Conservation (phyloP, 1,284 basidiomycete species). For the Cutaneotrichosporon sp. region DNA sequence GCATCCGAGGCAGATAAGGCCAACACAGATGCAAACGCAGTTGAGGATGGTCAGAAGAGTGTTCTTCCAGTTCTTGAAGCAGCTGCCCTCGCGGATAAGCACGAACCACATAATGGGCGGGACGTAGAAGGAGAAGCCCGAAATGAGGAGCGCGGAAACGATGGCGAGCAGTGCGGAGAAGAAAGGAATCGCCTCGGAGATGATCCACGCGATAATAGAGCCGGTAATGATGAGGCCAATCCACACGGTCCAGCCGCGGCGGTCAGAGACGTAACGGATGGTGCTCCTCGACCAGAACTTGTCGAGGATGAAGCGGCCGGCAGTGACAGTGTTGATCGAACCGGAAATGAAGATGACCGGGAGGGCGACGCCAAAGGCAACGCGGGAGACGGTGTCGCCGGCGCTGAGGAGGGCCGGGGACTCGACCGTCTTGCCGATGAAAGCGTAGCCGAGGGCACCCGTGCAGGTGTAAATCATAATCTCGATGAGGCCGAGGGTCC, state of each 20-base stretch:
- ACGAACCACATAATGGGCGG: slow-evolving; percentile 20
- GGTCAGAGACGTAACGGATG: slow-evolving; percentile 34
- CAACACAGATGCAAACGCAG: slow-evolving; percentile 9
- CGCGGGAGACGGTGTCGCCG: slow-evolving; percentile 9
- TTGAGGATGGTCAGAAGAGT: slow-evolving; percentile 7
- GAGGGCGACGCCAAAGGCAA: slow-evolving; percentile 19
- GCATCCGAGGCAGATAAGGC: slow-evolving; percentile 11
- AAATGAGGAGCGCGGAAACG: slow-evolving; percentile 25
- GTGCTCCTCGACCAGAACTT: slow-evolving; percentile 5
- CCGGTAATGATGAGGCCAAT: slow-evolving; percentile 28
- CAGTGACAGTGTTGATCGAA: slow-evolving; percentile 16
- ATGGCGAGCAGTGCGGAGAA: slow-evolving; percentile 35
- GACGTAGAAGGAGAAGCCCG: slow-evolving; percentile 18
- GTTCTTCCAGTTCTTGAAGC: slow-evolving; percentile 13
- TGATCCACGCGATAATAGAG: slow-evolving; percentile 10
- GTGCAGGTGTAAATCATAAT: slow-evolving; percentile 29
- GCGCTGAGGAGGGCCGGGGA: slow-evolving; percentile 16
- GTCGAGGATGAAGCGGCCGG: slow-evolving; percentile 16
- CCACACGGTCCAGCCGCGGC: slow-evolving; percentile 53
- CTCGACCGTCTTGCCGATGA: slow-evolving; percentile 15
- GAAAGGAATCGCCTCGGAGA: slow-evolving; percentile 35
- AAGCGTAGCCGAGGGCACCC: slow-evolving; percentile 26
- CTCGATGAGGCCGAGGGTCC: slow-evolving; percentile 32
- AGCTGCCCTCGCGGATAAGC: slow-evolving; percentile 14
- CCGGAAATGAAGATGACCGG: slow-evolving; percentile 23